phyloP scores from a whole-genome alignment of 2,329 filamentous ascomycete genomes.

The Dryadomyces quercus-mongolicae region DNA sequence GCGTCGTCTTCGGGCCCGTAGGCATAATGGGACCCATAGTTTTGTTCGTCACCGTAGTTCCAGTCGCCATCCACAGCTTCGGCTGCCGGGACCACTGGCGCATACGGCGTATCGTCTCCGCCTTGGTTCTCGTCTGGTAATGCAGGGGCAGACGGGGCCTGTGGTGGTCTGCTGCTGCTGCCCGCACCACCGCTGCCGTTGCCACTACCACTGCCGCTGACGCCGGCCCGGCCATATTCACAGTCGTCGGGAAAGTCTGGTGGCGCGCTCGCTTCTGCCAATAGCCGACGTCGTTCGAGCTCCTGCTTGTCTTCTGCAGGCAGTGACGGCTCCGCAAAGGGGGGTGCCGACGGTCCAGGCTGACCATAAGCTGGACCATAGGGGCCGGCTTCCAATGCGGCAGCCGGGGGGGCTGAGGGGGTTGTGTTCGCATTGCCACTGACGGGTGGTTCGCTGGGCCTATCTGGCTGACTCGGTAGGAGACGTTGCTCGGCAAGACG shows the following conservation, averaged over 20 bases:
- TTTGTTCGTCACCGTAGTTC: constrained; percentile 2
- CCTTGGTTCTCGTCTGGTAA: too few relatives aligned
- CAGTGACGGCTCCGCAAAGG: neutral
- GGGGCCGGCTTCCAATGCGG: constrained; percentile 23
- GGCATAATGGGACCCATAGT: constrained; percentile 16
- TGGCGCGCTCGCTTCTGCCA: constrained; percentile 52
- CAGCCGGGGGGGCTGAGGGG: constrained; percentile 33
- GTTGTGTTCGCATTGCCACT: neutral
- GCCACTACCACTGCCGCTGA: neutral
- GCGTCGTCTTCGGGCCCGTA: constrained; percentile 7
- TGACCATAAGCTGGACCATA: neutral
- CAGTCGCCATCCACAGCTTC: neutral
- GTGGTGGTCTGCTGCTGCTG: neutral
- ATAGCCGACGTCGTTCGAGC: constrained; percentile 52
- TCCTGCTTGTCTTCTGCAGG: constrained; percentile 67
- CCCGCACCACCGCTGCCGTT: neutral
- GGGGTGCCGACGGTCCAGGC: neutral
- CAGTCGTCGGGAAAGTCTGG: constrained; percentile 43
- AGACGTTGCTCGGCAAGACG: constrained; percentile 66
- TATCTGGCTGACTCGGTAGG: constrained; percentile 67
- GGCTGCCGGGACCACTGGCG: neutral
- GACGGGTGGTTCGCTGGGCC: constrained; percentile 25
- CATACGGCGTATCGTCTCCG: constrained; percentile 12
- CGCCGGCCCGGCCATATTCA: constrained; percentile 14
- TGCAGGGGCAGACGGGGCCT: too few relatives aligned